A percentile compares a stretch with the other conserved stretches of the same genome.
Evolutionary conservation across 768 basidiomycete genomes (phyloP).

Genomic region (Tylopilus vinaceipallidus): DNA sequence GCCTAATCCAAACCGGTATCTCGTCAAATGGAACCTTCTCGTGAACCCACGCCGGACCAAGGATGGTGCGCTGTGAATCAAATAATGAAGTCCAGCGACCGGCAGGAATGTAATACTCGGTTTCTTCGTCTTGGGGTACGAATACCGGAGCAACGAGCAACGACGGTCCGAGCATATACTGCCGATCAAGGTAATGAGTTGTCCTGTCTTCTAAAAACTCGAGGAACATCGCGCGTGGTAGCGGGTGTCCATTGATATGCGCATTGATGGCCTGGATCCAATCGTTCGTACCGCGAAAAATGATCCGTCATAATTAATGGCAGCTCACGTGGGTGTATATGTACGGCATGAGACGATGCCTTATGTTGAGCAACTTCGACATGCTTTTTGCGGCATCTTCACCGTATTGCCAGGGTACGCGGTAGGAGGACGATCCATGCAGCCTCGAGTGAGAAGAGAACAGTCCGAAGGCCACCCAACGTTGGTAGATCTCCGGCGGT

Average conservation of each 20-base stretch:
- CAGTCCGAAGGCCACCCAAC: constrained; percentile 75
- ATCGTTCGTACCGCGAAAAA: background rate
- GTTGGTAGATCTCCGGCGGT: constrained; percentile 65
- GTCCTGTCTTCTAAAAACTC: constrained; percentile 60
- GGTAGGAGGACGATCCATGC: constrained; percentile 71
- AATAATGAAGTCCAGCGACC: constrained; percentile 63
- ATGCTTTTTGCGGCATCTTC: constrained; percentile 65
- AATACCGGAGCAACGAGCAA: constrained; percentile 65
- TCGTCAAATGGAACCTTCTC: constrained; percentile 61
- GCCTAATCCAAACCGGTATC: constrained; percentile 66
- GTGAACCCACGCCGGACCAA: constrained; percentile 62
- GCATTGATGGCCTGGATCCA: constrained; percentile 49
- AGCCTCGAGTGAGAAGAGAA: constrained; percentile 76
- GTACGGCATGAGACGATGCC: constrained; percentile 75
- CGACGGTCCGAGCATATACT: constrained; percentile 57
- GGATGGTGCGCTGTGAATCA: constrained; percentile 48
- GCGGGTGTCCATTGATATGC: constrained; percentile 49
- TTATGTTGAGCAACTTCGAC: constrained; percentile 59
- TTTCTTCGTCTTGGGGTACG: constrained; percentile 50
- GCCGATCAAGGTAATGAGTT: constrained; percentile 57
- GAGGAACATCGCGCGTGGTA: constrained; percentile 65
- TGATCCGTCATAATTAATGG: background rate
- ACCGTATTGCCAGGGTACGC: constrained; percentile 77
- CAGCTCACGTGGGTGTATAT: constrained; percentile 51
- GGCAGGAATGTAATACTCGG: constrained; percentile 59